Base-by-base conservation (phyloP, 257 asterid genomes). In the Capsicum baccatum region DNA sequence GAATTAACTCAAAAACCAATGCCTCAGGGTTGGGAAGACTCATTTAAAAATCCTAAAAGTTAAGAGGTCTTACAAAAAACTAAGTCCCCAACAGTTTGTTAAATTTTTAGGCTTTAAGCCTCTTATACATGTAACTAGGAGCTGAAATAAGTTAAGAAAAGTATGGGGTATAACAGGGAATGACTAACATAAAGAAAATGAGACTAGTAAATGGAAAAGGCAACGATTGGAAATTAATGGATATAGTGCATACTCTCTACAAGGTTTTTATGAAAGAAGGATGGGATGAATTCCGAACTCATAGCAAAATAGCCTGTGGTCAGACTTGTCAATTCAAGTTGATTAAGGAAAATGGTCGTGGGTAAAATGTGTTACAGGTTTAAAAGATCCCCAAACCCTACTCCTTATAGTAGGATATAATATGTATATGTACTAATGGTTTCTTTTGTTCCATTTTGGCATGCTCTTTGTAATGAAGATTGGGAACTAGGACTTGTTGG, bases 131-230 rank as follows among this genome's bases (percentile, higher is more conserved):
- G 26, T 26, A 26, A 26, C 26, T 26, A 26, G 26, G 26, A 26
- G 26, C 26, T 26, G 26, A 26, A 26, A 26, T 26, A 26, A 26
- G 26, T 26, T 26, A 26, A 26, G 26, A 26, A 26, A 26, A 26
- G 26, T 26, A 26, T 26, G 26, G 26, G 26, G 26, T 26, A 26
- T 26, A 26, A 26, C 26, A 26, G 4, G 80, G 80, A 58, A 73
- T 73, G 44, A 73, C 14, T 73, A 19, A 17, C n/a, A 73, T 19
- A 59, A 73, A 73, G 17, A 73, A 73, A 48, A 73, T 73, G 39
- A 73, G n/a, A n/a, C 80, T 73, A 42, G 59, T 47, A 9, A 48
- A 73, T 11, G 10, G 9, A 44, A 6, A 48, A n/a, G 80, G 59
- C 11, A 73, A 73, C 10, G 12, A 73, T 11, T 48, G 80, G 39